Percentiles rank a stretch among this genome's conserved stretches.
Evolutionary conservation across 2,329 filamentous ascomycete species (phyloP).

Genomic region (Aspergillus sp.): DNA sequence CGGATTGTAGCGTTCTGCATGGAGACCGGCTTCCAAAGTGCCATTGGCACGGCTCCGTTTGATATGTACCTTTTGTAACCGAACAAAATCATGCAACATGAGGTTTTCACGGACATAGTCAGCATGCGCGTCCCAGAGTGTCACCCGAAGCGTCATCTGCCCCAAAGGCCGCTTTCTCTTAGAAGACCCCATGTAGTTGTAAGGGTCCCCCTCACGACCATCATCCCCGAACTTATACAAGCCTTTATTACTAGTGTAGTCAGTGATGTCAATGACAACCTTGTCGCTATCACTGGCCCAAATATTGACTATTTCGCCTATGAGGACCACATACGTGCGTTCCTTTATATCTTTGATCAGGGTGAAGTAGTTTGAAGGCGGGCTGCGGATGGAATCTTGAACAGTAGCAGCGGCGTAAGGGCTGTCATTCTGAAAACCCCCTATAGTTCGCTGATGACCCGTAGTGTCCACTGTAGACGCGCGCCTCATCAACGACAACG

Average conservation of each 20-base stretch:
- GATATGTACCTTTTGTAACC: conserved; percentile 64
- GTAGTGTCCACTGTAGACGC: background rate
- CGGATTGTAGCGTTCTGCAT: conserved; percentile 48
- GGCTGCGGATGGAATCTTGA: conserved; percentile 2
- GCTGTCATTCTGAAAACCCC: background rate
- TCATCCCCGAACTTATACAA: conserved; percentile 51
- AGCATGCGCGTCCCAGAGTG: conserved; percentile 62
- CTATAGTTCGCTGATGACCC: conserved; percentile 1
- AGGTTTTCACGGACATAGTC: conserved; percentile 49
- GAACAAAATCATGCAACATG: conserved; percentile 53
- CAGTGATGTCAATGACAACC: conserved; percentile 64
- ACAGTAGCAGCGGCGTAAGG: too few species aligned
- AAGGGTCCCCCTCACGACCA: conserved; percentile 45
- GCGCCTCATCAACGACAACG: conserved; percentile 3
- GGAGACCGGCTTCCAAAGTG: conserved; percentile 64
- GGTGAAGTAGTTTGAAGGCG: conserved; percentile 36
- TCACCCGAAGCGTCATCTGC: conserved; percentile 61
- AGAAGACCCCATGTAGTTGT: conserved; percentile 42
- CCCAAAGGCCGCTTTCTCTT: conserved; percentile 59
- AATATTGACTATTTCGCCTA: conserved; percentile 61
- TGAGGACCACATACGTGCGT: conserved; percentile 56
- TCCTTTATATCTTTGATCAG: conserved; percentile 56
- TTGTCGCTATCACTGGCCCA: conserved; percentile 39
- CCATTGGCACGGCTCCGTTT: conserved; percentile 46
- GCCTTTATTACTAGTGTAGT: conserved; percentile 65